A percentile compares a stretch with the other conserved stretches of the same genome.
These are phyloP conservation scores for Teunomyces kruisii DNA, from an alignment of 805 yeast genomes.

Conservation along the genomic window DNA sequence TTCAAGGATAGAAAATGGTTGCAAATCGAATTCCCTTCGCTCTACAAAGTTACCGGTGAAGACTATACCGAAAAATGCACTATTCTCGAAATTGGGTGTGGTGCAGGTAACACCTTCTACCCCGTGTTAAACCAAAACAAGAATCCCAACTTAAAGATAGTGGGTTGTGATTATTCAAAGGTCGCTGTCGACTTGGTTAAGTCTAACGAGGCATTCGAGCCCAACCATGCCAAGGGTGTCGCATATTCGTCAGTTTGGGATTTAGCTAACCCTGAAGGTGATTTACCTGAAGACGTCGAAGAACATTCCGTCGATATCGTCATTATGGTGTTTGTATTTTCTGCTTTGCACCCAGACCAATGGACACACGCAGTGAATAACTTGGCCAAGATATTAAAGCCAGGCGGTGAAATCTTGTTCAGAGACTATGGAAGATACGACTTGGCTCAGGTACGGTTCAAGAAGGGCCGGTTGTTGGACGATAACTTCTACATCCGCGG, in stretches of 20 bases:
- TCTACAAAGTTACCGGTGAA: slow-evolving; percentile 71
- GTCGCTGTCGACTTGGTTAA: slow-evolving; percentile 87
- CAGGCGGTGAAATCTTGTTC: slow-evolving; percentile 87
- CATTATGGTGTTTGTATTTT: slow-evolving; percentile 92
- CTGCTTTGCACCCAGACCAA: slow-evolving; percentile 88
- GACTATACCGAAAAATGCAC: slow-evolving; percentile 67
- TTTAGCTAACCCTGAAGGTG: slow-evolving; percentile 70
- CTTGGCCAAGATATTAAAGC: slow-evolving; percentile 71
- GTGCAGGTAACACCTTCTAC: slow-evolving; percentile 95
- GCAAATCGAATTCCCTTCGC: slow-evolving; percentile 85
- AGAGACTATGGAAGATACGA: slow-evolving; percentile 97
- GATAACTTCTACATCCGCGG: slow-evolving; percentile 96
- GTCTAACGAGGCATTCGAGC: slow-evolving; percentile 57
- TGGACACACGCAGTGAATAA: slow-evolving; percentile 83
- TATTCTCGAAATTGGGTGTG: slow-evolving; percentile 93
- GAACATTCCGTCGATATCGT: slow-evolving; percentile 84
- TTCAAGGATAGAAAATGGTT: slow-evolving; percentile 97
- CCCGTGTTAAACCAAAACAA: slow-evolving; percentile 83
- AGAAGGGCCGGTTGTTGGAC: slow-evolving; percentile 79
- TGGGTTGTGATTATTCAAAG: slow-evolving; percentile 87
- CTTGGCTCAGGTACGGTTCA: slow-evolving; percentile 91
- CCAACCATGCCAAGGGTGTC: slow-evolving; percentile 42
- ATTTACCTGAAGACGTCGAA: slow-evolving; percentile 81
- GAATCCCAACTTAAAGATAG: slow-evolving; percentile 69
- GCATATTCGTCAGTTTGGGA: slow-evolving; percentile 96